phyloP scores from a whole-genome alignment of 2,329 filamentous ascomycete genomes.

The Cercospora nicotianae region DNA sequence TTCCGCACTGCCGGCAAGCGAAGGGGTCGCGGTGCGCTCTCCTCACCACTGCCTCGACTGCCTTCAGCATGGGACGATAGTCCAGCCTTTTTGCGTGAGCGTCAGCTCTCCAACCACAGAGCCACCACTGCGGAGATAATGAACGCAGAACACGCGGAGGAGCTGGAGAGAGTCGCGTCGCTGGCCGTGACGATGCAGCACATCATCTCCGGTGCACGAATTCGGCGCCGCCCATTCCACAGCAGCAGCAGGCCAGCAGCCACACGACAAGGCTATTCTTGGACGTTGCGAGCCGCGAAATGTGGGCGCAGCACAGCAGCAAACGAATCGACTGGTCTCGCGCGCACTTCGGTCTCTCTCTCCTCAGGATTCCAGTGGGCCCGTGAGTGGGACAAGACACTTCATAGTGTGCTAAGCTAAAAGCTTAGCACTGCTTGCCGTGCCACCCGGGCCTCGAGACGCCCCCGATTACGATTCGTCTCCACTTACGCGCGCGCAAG shows the following conservation, averaged over 20 bases:
- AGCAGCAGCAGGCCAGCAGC: neutral
- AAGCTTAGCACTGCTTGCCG: conserved; percentile 15
- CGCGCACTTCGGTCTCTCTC: conserved; percentile 14
- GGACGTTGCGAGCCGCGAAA: neutral
- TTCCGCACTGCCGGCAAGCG: neutral
- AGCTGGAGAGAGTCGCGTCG: neutral
- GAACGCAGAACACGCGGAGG: neutral
- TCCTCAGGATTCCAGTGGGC: neutral
- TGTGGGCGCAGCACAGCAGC: neutral
- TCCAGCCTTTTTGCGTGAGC: neutral
- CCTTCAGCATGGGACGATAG: neutral
- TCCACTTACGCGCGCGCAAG: conserved; percentile 14
- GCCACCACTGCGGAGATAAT: neutral
- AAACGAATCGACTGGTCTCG: conserved; percentile 4
- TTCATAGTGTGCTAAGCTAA: conserved; percentile 16
- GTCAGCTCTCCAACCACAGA: neutral
- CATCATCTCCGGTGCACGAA: neutral
- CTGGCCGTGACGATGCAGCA: neutral
- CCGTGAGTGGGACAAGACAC: conserved; percentile 9
- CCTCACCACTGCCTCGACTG: neutral
- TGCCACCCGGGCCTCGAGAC: conserved; percentile 12
- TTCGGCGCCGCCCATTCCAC: neutral
- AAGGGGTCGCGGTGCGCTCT: too few species aligned
- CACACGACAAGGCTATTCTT: neutral
- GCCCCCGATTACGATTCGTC: conserved; percentile 16